A percentile compares a stretch with the other conserved stretches of the same genome.
Conservation (phyloP, 1,139 yeast genomes). For the Kodamaea suecica region DNA sequence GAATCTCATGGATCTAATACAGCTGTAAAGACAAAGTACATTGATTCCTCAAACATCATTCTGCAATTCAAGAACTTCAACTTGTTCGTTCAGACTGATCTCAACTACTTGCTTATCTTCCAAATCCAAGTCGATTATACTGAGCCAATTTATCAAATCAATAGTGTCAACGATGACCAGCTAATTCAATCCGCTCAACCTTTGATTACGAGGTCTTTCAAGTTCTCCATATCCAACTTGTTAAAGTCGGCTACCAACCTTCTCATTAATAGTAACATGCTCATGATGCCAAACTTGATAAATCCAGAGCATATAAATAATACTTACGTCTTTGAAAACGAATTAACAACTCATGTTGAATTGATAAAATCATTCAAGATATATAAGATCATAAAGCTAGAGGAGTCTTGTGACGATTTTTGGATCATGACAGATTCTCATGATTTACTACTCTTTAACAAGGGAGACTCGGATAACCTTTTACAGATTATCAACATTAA, state of each 20-base stretch:
- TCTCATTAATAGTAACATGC: conserved; percentile 14
- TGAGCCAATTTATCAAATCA: conserved; percentile 32
- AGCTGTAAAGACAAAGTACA: conserved; percentile 26
- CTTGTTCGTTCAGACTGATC: conserved; percentile 35
- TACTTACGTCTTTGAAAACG: conserved; percentile 26
- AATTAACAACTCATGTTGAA: conserved; percentile 26
- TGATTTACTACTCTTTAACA: conserved; percentile 32
- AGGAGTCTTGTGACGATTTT: conserved; percentile 29
- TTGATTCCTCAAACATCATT: conserved; percentile 24
- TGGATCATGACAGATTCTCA: conserved; percentile 44
- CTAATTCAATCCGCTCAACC: conserved; percentile 37
- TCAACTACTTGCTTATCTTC: conserved; percentile 33
- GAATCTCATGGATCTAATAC: conserved; percentile 33
- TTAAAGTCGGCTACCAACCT: conserved; percentile 37
- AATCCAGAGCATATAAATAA: conserved; percentile 40
- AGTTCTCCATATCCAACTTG: conserved; percentile 28
- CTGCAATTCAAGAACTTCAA: conserved; percentile 31
- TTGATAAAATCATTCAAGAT: conserved; percentile 20
- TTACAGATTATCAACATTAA: conserved; percentile 38
- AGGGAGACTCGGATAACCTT: conserved; percentile 15
- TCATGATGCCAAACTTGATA: conserved; percentile 23
- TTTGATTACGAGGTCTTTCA: conserved; percentile 24
- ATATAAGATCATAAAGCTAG: conserved; percentile 35
- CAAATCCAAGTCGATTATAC: conserved; percentile 32
- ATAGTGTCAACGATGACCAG: conserved; percentile 23